phyloP scores from a whole-genome alignment of 768 basidiomycete genomes.

The Boletus rubroflammeus region DNA sequence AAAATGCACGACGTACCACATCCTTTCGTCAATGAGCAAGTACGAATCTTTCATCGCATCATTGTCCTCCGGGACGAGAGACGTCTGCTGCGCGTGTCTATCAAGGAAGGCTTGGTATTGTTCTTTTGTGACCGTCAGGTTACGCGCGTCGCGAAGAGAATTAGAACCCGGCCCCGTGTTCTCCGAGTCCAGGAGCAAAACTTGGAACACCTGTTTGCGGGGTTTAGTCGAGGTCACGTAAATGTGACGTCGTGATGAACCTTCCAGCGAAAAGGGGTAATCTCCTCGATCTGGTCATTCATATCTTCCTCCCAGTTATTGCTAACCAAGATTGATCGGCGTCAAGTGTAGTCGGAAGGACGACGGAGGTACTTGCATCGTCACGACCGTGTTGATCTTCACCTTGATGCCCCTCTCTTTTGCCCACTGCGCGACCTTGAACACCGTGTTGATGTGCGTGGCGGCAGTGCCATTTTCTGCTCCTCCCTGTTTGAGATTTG shows the following conservation, averaged over 20 bases:
- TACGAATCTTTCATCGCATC: slow-evolving; percentile 39
- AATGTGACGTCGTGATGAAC: slow-evolving; percentile 5
- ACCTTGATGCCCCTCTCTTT: slow-evolving; percentile 28
- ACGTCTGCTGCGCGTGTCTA: slow-evolving; percentile 24
- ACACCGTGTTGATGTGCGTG: slow-evolving; percentile 27
- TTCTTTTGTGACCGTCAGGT: slow-evolving; percentile 28
- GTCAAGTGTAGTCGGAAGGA: background rate
- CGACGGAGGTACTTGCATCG: slow-evolving; percentile 13
- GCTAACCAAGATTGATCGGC: slow-evolving; percentile 9
- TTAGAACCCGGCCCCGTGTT: slow-evolving; percentile 24
- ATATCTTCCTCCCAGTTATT: slow-evolving; percentile 36
- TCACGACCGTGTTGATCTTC: slow-evolving; percentile 35
- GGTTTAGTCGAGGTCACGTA: background rate
- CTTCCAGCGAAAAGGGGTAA: slow-evolving; percentile 35
- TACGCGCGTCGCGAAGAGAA: slow-evolving; percentile 27
- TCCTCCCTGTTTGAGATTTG: slow-evolving; percentile 29
- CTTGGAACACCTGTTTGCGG: slow-evolving; percentile 29
- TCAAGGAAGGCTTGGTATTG: slow-evolving; percentile 35
- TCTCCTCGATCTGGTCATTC: slow-evolving; percentile 29
- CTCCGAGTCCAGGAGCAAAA: slow-evolving; percentile 28
- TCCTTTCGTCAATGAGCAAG: slow-evolving; percentile 35
- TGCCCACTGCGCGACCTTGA: slow-evolving; percentile 32
- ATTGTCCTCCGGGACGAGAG: slow-evolving; percentile 37
- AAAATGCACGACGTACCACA: slow-evolving; percentile 25
- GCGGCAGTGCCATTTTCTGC: slow-evolving; percentile 25